phyloP scores from a whole-genome alignment of 2,329 filamentous ascomycete species.

The Verticillium isaacii region DNA sequence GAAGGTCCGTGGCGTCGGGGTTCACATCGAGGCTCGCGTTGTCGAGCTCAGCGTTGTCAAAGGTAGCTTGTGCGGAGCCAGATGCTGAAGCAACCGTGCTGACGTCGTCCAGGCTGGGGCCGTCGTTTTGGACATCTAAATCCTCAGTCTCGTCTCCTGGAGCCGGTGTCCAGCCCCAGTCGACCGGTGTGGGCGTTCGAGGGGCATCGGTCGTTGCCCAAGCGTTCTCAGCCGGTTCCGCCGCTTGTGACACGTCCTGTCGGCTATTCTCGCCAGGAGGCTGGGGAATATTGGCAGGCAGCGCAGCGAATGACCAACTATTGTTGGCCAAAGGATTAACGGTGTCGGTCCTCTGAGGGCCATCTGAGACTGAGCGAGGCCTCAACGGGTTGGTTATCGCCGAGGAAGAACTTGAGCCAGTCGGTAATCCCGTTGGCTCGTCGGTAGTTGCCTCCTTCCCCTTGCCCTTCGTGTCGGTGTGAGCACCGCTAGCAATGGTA shows the following conservation, averaged over 20 bases:
- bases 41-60: background rate
- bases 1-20: background rate
- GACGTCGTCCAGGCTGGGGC: background rate
- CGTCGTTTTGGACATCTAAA: background rate
- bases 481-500: background rate
- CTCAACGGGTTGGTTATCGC: constrained; percentile 21
- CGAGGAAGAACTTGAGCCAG: background rate
- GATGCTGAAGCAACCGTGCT: background rate
- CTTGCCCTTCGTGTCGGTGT: constrained; percentile 12
- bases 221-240: background rate
- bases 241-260: background rate
- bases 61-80: background rate
- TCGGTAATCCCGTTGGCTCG: background rate
- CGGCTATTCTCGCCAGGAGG: background rate
- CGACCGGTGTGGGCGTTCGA: background rate
- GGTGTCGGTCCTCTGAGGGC: constrained; percentile 36
- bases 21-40: background rate
- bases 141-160: background rate
- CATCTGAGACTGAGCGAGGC: constrained; percentile 54
- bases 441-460: constrained; percentile 11
- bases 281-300: constrained; percentile 20
- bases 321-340: constrained; percentile 54
- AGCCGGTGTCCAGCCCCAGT: background rate
- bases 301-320: constrained; percentile 52
- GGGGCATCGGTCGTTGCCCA: background rate